Evolutionary conservation across 768 basidiomycete genomes (phyloP).

Genomic region (Harrya chromipes): DNA sequence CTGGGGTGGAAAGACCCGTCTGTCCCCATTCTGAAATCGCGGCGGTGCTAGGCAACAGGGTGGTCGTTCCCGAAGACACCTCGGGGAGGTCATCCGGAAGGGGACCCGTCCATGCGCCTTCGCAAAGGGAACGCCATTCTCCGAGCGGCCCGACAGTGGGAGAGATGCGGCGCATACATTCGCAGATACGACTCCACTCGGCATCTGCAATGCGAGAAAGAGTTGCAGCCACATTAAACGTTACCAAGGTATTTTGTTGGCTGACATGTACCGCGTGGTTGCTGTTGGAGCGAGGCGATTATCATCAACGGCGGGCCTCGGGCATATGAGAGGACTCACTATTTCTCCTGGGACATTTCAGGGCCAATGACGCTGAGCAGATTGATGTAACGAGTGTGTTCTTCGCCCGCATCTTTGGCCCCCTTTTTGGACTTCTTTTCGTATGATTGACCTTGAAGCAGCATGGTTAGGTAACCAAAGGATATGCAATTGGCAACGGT

Average conservation of each 20-base stretch:
- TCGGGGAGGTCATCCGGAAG: slow-evolving; percentile 32
- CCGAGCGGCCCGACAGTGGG: slow-evolving; percentile 68
- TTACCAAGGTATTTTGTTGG: slow-evolving; percentile 56
- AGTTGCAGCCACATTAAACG: slow-evolving; percentile 59
- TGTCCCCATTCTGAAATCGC: slow-evolving; percentile 32
- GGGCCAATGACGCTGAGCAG: slow-evolving; percentile 69
- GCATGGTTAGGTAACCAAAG: slow-evolving; percentile 3
- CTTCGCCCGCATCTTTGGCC: slow-evolving; percentile 60
- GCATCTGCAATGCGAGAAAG: slow-evolving; percentile 73
- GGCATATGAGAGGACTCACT: slow-evolving; percentile 43
- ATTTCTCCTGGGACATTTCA: slow-evolving; percentile 78
- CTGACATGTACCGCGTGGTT: slow-evolving; percentile 64
- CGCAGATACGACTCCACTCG: slow-evolving; percentile 72
- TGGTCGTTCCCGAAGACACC: slow-evolving; percentile 4
- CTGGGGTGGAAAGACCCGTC: slow-evolving; percentile 17
- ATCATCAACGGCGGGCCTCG: background rate
- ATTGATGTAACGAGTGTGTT: slow-evolving; percentile 75
- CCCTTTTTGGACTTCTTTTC: slow-evolving; percentile 83
- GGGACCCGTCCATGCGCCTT: slow-evolving; percentile 65
- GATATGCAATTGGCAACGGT: background rate
- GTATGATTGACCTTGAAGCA: slow-evolving; percentile 54
- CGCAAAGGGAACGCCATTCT: slow-evolving; percentile 71
- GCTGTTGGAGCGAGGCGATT: slow-evolving; percentile 33
- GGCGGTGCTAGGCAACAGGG: background rate
- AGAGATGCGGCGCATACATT: slow-evolving; percentile 64